Evolutionary conservation across 1,139 yeast species (phyloP).

Genomic region (Yamadazyma mexicana): DNA sequence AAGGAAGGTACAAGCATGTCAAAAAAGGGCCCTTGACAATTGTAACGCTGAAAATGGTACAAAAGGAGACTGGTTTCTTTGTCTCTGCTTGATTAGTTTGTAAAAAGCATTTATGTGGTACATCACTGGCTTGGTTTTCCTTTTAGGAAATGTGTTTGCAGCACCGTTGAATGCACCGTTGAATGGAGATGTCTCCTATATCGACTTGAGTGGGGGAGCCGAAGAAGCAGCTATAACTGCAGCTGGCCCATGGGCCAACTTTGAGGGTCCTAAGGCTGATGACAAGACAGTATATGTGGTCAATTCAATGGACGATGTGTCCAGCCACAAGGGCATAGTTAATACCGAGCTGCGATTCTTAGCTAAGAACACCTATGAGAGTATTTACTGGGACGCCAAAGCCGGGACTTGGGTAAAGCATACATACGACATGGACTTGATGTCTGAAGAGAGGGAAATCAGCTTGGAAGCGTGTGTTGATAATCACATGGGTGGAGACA

Average conservation of each 20-base stretch:
- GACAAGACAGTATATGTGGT: slow-evolving; percentile 9
- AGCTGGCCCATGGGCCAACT: neutral
- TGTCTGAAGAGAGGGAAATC: neutral
- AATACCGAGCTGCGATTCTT: slow-evolving; percentile 14
- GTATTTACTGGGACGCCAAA: slow-evolving; percentile 18
- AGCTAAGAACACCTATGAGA: slow-evolving; percentile 11
- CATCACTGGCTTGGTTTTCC: too few species aligned
- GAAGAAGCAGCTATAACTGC: neutral
- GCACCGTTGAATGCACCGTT: too few species aligned
- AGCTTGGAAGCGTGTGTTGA: slow-evolving; percentile 12
- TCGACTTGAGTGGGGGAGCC: neutral
- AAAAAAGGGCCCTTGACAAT: too few species aligned
- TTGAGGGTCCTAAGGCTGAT: neutral
- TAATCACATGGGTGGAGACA: slow-evolving; percentile 8
- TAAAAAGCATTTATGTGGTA: too few species aligned
- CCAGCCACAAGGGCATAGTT: slow-evolving; percentile 7
- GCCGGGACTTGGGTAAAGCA: slow-evolving; percentile 16
- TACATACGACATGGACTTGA: slow-evolving; percentile 4
- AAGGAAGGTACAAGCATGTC: too few species aligned
- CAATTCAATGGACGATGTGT: slow-evolving; percentile 12
- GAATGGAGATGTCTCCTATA: too few species aligned
- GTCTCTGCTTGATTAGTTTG: too few species aligned
- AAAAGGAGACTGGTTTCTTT: too few species aligned
- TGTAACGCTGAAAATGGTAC: too few species aligned
- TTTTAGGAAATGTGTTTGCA: neutral